phyloP scores from a whole-genome alignment of 2,329 filamentous ascomycete genomes.

The Microdochium nivale region DNA sequence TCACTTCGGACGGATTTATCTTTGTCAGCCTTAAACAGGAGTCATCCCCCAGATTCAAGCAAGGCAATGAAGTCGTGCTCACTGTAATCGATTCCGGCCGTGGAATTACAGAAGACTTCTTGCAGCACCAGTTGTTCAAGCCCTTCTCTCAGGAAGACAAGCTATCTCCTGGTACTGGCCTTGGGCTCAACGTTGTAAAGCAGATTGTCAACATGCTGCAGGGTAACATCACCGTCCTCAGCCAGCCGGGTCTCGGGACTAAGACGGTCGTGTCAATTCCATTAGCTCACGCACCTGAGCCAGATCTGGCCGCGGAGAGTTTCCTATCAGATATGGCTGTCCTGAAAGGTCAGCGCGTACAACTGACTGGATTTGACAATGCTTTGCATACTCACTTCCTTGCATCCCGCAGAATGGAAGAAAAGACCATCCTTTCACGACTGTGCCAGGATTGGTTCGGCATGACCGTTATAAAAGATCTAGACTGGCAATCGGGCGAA shows the following conservation, averaged over 20 bases:
- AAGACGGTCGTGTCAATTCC: neutral
- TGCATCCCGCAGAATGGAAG: neutral
- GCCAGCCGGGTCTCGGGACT: neutral
- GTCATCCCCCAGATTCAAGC: conserved; percentile 1
- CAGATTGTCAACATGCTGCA: conserved; percentile 45
- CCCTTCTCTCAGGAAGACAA: conserved; percentile 58
- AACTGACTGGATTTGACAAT: neutral
- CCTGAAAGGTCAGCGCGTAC: neutral
- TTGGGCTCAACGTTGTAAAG: conserved; percentile 58
- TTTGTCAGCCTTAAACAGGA: conserved; percentile 22
- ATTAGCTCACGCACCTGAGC: neutral
- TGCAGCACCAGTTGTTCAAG: conserved; percentile 50
- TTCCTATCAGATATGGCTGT: neutral
- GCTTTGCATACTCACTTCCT: neutral
- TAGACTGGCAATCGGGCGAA: neutral
- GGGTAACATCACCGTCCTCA: neutral
- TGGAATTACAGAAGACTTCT: conserved; percentile 56
- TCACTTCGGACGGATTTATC: conserved; percentile 35
- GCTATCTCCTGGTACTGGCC: conserved; percentile 50
- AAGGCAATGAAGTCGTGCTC: conserved; percentile 21
- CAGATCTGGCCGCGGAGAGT: neutral
- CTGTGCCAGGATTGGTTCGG: neutral
- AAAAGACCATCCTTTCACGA: neutral
- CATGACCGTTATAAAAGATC: neutral
- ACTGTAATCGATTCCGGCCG: conserved; percentile 55